phyloP scores from a whole-genome alignment of 1,284 basidiomycete genomes.

The Heterobasidion annosum region DNA sequence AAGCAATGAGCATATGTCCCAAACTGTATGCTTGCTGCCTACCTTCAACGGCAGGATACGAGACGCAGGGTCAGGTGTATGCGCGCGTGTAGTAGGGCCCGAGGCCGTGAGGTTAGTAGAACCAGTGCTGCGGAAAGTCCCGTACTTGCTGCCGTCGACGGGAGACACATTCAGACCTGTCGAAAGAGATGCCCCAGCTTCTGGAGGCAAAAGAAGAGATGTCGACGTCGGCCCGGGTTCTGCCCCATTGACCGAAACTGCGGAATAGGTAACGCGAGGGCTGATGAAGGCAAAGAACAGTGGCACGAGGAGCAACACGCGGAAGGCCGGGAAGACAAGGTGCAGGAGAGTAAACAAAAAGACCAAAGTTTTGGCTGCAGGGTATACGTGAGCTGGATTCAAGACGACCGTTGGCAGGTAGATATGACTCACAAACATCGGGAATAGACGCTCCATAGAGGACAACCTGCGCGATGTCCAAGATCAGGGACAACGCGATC shows the following conservation, averaged over 20 bases:
- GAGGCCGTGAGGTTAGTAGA: constrained; percentile 39
- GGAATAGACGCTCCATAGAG: constrained; percentile 39
- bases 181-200: constrained; percentile 29
- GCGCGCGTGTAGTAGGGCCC: constrained; percentile 46
- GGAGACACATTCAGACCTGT: constrained; percentile 34
- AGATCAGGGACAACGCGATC: constrained; percentile 38
- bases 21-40: background rate
- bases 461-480: constrained; percentile 52
- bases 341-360: constrained; percentile 43
- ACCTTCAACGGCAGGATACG: constrained; percentile 6
- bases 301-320: constrained; percentile 52
- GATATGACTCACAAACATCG: constrained; percentile 31
- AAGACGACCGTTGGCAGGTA: background rate
- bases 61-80: constrained; percentile 42
- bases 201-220: constrained; percentile 43
- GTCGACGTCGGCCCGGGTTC: constrained; percentile 35
- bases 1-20: background rate
- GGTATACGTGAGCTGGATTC: background rate
- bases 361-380: constrained; percentile 13
- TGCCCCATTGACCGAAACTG: constrained; percentile 33
- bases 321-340: constrained; percentile 52
- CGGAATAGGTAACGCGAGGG: constrained; percentile 53
- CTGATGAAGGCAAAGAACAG: constrained; percentile 47
- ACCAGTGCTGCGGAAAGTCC: constrained; percentile 53
- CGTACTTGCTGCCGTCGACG: constrained; percentile 54